Conservation (phyloP, 1,284 basidiomycete species). For the Sporisorium sorghi region DNA sequence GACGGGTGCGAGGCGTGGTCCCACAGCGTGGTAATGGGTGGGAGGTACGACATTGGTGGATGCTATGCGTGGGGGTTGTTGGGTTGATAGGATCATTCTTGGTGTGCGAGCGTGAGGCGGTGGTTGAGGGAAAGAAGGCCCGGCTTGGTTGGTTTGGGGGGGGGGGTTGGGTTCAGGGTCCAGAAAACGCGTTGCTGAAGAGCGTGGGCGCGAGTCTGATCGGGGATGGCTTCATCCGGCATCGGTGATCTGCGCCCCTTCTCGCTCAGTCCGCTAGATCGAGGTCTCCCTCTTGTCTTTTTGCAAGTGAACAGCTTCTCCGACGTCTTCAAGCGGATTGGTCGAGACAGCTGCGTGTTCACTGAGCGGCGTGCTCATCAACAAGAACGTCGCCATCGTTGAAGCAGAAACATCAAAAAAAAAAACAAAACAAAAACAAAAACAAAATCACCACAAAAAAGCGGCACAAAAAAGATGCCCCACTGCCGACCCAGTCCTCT, state of each 20-base stretch:
- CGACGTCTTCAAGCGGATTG: too few relatives aligned
- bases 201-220: background rate
- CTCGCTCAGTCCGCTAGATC: background rate
- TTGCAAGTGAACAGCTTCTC: too few relatives aligned
- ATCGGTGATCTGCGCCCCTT: slow-evolving; percentile 2
- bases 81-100: background rate
- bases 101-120: background rate
- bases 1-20: slow-evolving; percentile 47
- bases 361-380: too few relatives aligned
- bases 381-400: too few relatives aligned
- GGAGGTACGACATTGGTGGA: slow-evolving; percentile 35
- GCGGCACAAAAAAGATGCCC: background rate
- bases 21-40: slow-evolving; percentile 45
- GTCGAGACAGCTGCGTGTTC: too few relatives aligned
- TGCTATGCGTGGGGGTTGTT: background rate
- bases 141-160: slow-evolving; percentile 1
- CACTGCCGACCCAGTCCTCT: background rate
- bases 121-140: background rate
- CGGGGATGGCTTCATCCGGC: background rate
- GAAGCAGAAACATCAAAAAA: background rate
- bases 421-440: background rate
- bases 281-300: too few relatives aligned
- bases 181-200: background rate
- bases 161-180: slow-evolving; percentile 13
- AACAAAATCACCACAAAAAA: slow-evolving; percentile 4